These are phyloP conservation scores for Kodamaea kaohsiungensis DNA, from an alignment of 805 yeast genomes.

Conservation along the genomic window DNA sequence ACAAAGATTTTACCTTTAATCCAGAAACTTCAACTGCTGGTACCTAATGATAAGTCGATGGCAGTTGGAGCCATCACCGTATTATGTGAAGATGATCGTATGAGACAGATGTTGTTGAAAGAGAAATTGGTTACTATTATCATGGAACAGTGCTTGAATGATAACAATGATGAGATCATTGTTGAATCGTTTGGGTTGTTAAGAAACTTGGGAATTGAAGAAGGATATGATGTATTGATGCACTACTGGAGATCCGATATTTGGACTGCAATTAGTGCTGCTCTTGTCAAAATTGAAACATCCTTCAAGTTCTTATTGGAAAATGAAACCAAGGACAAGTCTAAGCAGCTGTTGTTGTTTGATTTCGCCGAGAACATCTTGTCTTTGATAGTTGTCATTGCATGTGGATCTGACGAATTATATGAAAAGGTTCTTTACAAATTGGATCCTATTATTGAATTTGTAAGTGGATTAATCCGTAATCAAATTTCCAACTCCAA, in stretches of 20 bases:
- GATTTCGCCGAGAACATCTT: slow-evolving; percentile 74
- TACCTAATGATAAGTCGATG: slow-evolving; percentile 73
- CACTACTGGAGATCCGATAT: slow-evolving; percentile 78
- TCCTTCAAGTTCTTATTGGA: slow-evolving; percentile 48
- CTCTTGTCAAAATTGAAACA: slow-evolving; percentile 50
- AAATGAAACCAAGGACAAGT: slow-evolving; percentile 33
- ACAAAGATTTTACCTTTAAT: slow-evolving; percentile 70
- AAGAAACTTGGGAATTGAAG: slow-evolving; percentile 78
- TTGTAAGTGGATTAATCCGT: slow-evolving; percentile 38
- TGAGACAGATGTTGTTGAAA: slow-evolving; percentile 65
- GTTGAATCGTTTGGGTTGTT: slow-evolving; percentile 80
- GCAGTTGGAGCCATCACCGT: slow-evolving; percentile 74
- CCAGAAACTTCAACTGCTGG: slow-evolving; percentile 58
- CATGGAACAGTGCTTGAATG: slow-evolving; percentile 64
- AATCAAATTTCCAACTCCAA: slow-evolving; percentile 23
- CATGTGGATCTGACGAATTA: slow-evolving; percentile 58
- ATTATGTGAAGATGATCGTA: slow-evolving; percentile 64
- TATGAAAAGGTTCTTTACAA: slow-evolving; percentile 48
- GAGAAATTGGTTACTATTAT: slow-evolving; percentile 68
- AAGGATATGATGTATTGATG: slow-evolving; percentile 80
- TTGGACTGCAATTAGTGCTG: slow-evolving; percentile 59
- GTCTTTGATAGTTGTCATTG: slow-evolving; percentile 65
- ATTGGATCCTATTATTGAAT: slow-evolving; percentile 38
- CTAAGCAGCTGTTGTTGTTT: slow-evolving; percentile 50
- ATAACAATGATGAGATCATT: slow-evolving; percentile 69